Base-by-base conservation (phyloP, 192 early-diverging fungal species). In the Coemansia sp. region DNA sequence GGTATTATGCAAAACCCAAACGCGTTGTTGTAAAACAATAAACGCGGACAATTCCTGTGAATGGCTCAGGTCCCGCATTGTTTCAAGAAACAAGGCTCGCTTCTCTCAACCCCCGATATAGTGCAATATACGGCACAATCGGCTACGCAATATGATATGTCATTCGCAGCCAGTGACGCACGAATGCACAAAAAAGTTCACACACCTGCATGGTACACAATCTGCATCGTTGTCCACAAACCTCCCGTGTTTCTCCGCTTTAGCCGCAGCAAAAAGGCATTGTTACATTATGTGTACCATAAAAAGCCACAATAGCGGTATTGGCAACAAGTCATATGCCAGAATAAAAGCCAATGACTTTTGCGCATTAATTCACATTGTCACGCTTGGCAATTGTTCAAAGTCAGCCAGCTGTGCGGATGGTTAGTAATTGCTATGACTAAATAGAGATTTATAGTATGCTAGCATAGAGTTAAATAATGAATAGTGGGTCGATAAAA, bases 141-240 rank as follows among this genome's bases (percentile, higher is more conserved):
- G 21, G 5, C 47, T 4, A 49, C n/a, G 19, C 19, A 49, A 49
- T 49, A 49, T 49, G n/a, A 49, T 19, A 21, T 49, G 47, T 22
- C n/a, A 17, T 21, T n/a, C 43, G 14, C 43, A n/a, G 9, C 43
- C 11, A 45, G 43, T 17, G 14, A 45, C 43, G 43, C 11, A 45
- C 43, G 5, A 45, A n/a, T 17, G n/a, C 3, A 12, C n/a, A 17
- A 17, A 45, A 45, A 45, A 17, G 43, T 45, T 45, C 43, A 45
- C 43, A 45, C 43, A 45, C 32, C 32, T 32, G 32, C 43, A 45
- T n/a, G 43, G 43, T 45, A 45, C 43, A 45, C 43, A 45, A 45
- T 45, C 14, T 45, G 43, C n/a, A 14, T n/a, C 43, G 0, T 12
- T 12, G 43, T 45, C n/a, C 43, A 45, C 11, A n/a, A 45, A n/a